Base-by-base conservation (phyloP, 768 basidiomycete species). In the Mycena rebaudengoi region DNA sequence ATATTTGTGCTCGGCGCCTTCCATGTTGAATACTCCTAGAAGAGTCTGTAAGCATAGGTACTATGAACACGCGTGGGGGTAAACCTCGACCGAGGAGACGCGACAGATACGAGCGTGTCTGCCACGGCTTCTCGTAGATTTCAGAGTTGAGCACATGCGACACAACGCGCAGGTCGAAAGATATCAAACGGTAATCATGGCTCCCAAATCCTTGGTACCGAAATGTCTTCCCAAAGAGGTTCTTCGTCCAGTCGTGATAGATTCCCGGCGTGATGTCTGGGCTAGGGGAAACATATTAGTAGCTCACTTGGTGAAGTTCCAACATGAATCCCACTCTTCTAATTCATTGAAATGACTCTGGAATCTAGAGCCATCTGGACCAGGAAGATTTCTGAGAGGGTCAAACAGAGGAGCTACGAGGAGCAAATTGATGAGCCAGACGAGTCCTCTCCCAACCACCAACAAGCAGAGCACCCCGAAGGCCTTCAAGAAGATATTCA, bases 101-200 rank as follows among this genome's bases (percentile, higher is more conserved):
- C 21, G 79, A 73, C n/a, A 88, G 70, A 35, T 85, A 75, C 32
- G 74, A 58, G 16, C 85, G 79, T 4, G 86, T 87, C 68, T 85
- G 84, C 85, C 84, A 85, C 7, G 86, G 86, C 69, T 86, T 88
- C 67, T 86, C 81, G 60, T 83, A 88, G 6, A 73, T 66, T 0
- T 84, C 66, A 1, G 83, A 83, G 65, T 74, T 82, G 25, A 87
- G 76, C 32, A 88, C 73, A 71, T 86, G 83, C 6, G 81, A 73
- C 11, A 85, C 70, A 13, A 79, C 82, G 12, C 80, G 79, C 54
- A 83, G 75, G 68, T 88, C 86, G 52, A 86, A 80, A 0, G 85
- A 80, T 73, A 88, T 75, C 21, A 88, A 69, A 39, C 86, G 83
- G 64, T 82, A 82, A 65, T 88, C 86, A 62, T 84, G 81, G 84